Evolutionary conservation across 371 early-diverging fungal genomes (phyloP), one percentile per base, ranked within the genome.

Genomic region (Mortierella sp.): DNA sequence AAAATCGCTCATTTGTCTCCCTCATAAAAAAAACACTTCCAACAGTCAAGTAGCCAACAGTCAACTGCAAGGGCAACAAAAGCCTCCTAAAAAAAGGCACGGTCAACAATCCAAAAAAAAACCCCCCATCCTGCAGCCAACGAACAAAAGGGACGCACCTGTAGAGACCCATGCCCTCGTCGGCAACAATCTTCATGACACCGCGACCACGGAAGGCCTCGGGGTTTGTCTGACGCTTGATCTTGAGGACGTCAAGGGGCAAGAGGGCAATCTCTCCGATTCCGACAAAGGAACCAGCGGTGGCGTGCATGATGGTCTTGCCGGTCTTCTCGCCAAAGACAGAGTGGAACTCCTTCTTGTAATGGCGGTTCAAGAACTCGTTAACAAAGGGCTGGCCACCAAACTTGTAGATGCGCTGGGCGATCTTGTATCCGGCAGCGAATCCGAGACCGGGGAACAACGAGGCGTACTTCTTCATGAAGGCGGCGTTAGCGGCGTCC

Each of bases 381-480:
- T 95, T 96, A 46, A 97, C 98, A 81, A 95, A 97, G 32, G 99
- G 98, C 90, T 99, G 99, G 24, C 99, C 99, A 83, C 98, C 99
- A 82, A 97, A 99, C 91, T 99, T 98, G 94, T 99, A 99, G 56
- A 98, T 93, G 77, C 99, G 94, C 90, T 99, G 99, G 76, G 95
- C 88, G 63, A 99, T 94, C 90, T 98, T 98, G 93, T 97, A 98
- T 5, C 98, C 98, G 44, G 98, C 98, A 29, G 99, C 99, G 84
- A 96, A 98, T 21, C 99, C 99, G 68, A 99, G 93, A 76, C 99
- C 99, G 2, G 99, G 99, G 92, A 99, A 99, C 68, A 99, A 92
- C 18, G 98, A 97, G 24, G 96, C 87, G 88, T 97, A 98, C 88
- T 97, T 97, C 78, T 91, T 85, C n/a, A 96, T 49, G 44, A 93